Evolutionary conservation across 2,329 filamentous ascomycete genomes (phyloP).

Genomic region (Pseudogymnoascus sp.): DNA sequence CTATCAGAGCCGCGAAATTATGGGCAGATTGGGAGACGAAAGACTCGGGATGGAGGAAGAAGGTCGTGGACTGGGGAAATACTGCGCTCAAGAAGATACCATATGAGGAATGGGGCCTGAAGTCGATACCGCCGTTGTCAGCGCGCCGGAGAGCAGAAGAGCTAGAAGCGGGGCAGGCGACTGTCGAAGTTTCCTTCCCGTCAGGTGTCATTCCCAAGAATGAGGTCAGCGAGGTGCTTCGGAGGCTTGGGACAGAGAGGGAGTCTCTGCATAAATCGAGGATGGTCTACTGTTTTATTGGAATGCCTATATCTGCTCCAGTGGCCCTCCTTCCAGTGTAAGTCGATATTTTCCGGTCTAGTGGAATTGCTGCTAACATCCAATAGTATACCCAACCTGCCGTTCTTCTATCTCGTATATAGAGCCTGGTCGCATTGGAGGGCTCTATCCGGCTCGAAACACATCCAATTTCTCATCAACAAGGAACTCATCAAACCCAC

Average conservation of each 20-base stretch:
- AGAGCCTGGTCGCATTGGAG: constrained; percentile 88
- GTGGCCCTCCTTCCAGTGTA: constrained; percentile 81
- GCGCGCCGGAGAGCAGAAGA: constrained; percentile 53
- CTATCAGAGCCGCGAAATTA: constrained; percentile 61
- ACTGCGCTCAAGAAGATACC: constrained; percentile 77
- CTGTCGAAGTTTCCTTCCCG: constrained; percentile 71
- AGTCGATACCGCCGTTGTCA: constrained; percentile 81
- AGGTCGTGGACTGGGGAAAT: constrained; percentile 81
- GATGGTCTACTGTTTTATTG: constrained; percentile 72
- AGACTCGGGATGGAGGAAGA: constrained; percentile 79
- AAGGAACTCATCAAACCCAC: constrained; percentile 60
- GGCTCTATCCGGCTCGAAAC: constrained; percentile 74
- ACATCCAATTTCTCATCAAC: constrained; percentile 72
- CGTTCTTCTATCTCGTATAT: constrained; percentile 93
- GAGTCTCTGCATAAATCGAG: constrained; percentile 68
- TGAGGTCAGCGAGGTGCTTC: constrained; percentile 57
- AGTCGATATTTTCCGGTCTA: constrained; percentile 29
- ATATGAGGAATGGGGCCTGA: constrained; percentile 96
- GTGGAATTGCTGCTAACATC: constrained; percentile 11
- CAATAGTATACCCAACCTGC: constrained; percentile 75
- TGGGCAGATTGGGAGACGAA: constrained; percentile 87
- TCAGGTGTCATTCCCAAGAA: constrained; percentile 56
- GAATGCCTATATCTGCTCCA: constrained; percentile 76
- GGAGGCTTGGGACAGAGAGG: constrained; percentile 67
- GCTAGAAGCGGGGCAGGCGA: constrained; percentile 55